Percentiles rank a stretch among this genome's conserved stretches.
These are phyloP conservation scores for Chaetomium tenue DNA, from an alignment of 495 filamentous ascomycete species.

Conservation along the genomic window DNA sequence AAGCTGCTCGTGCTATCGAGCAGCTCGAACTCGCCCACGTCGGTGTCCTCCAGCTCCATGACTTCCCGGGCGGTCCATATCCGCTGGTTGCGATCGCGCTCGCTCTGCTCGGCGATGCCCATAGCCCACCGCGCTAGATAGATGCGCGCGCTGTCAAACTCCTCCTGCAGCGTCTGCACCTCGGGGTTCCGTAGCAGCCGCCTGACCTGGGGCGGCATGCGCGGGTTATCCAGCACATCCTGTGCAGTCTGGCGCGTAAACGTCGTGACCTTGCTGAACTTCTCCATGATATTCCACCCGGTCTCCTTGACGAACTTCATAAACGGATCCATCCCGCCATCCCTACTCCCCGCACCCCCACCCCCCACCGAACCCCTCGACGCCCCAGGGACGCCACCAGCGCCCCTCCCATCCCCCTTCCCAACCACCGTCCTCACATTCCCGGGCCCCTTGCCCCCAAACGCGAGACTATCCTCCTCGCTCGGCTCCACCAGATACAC, in stretches of 20 bases:
- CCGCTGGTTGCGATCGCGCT: constrained; percentile 73
- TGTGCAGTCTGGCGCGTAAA: constrained; percentile 91
- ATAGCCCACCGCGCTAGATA: constrained; percentile 97
- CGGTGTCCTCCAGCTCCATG: constrained; percentile 87
- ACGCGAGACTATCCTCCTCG: constrained; percentile 76
- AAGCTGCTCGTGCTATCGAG: constrained; percentile 76
- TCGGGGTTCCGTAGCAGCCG: constrained; percentile 87
- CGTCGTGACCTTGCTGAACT: constrained; percentile 92
- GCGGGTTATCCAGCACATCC: constrained; percentile 84
- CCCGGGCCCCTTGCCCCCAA: constrained; percentile 63
- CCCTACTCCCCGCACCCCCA: constrained; percentile 39
- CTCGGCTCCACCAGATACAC: constrained; percentile 88
- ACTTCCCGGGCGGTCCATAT: constrained; percentile 94
- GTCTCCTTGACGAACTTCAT: constrained; percentile 95
- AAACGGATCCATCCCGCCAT: constrained; percentile 91
- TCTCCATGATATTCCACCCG: constrained; percentile 91
- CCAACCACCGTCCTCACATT: constrained; percentile 38
- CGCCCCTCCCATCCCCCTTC: constrained; percentile 25
- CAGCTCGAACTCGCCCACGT: constrained; percentile 93
- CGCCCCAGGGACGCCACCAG: constrained; percentile 27
- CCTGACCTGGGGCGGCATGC: constrained; percentile 80
- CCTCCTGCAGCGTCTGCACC: constrained; percentile 90
- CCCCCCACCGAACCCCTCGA: constrained; percentile 27
- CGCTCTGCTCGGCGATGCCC: constrained; percentile 96
- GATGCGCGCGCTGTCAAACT: constrained; percentile 92